phyloP scores from a whole-genome alignment of 2,329 filamentous ascomycete genomes.

The Ilyonectria mors-panacis region DNA sequence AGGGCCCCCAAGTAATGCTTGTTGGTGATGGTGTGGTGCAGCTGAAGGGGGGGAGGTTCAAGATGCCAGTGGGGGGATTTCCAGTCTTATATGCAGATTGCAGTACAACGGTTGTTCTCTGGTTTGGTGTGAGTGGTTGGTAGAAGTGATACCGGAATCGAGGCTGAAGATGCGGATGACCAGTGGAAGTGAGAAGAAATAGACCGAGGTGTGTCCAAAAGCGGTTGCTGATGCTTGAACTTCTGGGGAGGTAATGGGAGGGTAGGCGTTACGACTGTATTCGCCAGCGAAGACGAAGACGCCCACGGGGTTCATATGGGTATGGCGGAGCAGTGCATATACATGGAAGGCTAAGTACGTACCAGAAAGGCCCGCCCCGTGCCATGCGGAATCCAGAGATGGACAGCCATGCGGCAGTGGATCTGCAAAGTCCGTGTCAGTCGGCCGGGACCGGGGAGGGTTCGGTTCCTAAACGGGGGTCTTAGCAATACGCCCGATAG shows the following conservation, averaged over 20 bases:
- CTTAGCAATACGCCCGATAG: slow-evolving; percentile 34
- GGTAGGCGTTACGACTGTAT: slow-evolving; percentile 14
- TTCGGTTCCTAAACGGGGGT: slow-evolving; percentile 25
- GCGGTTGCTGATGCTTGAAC: slow-evolving; percentile 13
- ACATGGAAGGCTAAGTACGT: slow-evolving; percentile 39
- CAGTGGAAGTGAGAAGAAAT: slow-evolving; percentile 6
- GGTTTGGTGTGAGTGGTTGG: slow-evolving; percentile 3
- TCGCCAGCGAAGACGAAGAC: slow-evolving; percentile 22
- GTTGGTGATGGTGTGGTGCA: slow-evolving; percentile 2
- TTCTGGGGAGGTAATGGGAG: not conserved
- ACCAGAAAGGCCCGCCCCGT: slow-evolving; percentile 31
- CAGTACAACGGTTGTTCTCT: slow-evolving; percentile 6
- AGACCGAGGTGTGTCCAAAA: not conserved
- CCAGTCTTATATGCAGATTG: slow-evolving; percentile 25
- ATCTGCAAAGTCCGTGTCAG: slow-evolving; percentile 37
- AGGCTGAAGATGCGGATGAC: slow-evolving; percentile 18
- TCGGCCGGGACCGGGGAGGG: slow-evolving; percentile 41
- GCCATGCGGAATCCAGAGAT: slow-evolving; percentile 33
- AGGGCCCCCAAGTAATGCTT: slow-evolving; percentile 10
- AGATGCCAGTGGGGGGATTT: slow-evolving; percentile 2
- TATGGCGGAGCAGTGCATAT: slow-evolving; percentile 39
- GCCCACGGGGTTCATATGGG: slow-evolving; percentile 25
- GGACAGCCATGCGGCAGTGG: slow-evolving; percentile 43
- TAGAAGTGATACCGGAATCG: slow-evolving; percentile 15
- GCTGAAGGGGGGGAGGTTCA: slow-evolving; percentile 19